These are phyloP conservation scores for Microglena sp. DNA, from an alignment of 139 green algal genomes.

Conservation along the genomic window DNA sequence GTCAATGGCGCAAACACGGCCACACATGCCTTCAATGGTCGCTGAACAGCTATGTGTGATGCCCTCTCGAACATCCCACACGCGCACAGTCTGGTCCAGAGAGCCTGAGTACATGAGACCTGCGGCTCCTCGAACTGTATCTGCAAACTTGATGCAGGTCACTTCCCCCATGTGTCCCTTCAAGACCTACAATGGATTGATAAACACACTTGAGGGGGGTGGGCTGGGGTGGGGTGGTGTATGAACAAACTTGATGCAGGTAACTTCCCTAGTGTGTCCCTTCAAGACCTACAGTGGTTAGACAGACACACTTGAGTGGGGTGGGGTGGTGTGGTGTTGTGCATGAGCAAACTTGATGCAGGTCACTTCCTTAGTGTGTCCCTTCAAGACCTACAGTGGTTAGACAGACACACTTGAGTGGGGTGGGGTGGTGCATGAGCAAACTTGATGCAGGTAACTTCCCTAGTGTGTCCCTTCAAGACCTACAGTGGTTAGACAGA, in stretches of 20 bases:
- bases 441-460: neutral
- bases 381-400: neutral
- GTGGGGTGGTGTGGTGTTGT: too few species aligned
- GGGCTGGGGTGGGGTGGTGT: too few species aligned
- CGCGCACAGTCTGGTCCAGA: conserved; percentile 6
- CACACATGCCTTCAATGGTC: conserved; percentile 1
- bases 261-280: neutral
- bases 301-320: too few species aligned
- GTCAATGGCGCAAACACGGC: conserved; percentile 9
- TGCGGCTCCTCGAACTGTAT: neutral
- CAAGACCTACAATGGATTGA: too few species aligned
- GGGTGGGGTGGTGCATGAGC: neutral
- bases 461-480: too few species aligned
- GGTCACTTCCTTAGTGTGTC: neutral
- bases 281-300: conserved; percentile 5
- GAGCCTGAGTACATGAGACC: conserved; percentile 10
- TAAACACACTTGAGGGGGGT: too few species aligned
- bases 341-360: neutral
- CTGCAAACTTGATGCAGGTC: neutral
- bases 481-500: too few species aligned
- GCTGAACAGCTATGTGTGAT: too few species aligned
- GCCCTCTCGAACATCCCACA: conserved; percentile 18
- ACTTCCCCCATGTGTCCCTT: neutral
- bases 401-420: conserved; percentile 1
- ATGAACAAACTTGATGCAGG: neutral